Evolutionary conservation across 768 basidiomycete species (phyloP), one percentile per base, ranked within the genome.

Genomic region (Gyrodon lividus): DNA sequence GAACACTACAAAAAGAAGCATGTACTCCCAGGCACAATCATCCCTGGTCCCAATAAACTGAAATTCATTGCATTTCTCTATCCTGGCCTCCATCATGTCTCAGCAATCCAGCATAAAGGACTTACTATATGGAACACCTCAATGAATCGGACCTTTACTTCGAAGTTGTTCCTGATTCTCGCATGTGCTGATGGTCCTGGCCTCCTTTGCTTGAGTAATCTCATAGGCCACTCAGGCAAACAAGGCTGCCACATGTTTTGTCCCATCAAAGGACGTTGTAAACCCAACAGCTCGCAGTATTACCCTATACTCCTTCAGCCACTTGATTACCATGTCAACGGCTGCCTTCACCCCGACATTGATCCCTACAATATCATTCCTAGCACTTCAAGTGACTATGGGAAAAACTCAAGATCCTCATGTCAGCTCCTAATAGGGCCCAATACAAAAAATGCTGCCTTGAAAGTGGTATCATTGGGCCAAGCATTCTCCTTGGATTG

Each of bases 401-500:
- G 12, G 13, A 39, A 34, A n/a, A 49, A 49, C 24, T 26, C 24
- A 5, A 4, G 8, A 26, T 26, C 8, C 24, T 26, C 1, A 26
- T 26, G 24, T 5, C 8, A 8, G 5, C 5, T 8, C 24, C 24
- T 26, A 26, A 26, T 8, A 5, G 8, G 24, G 24, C 31, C 13
- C 13, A 69, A 10, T 75, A 68, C 42, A 40, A 64, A 12, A 22
- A 49, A 9, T 19, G 40, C 4, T 61, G 69, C 0, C 54, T 63
- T 5, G 56, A 59, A n/a, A 74, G 69, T 3, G 72, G 74, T 0
- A 62, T 76, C 14, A 51, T 43, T 6, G 69, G 70, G 35, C 71
- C 70, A 1, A 72, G 57, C 4, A 63, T 79, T 10, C 64, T 78
- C 33, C 57, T 56, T 19, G 72, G 72, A 7, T 52, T 78, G n/a